Evolutionary conservation across 2,329 filamentous ascomycete genomes (phyloP).

Genomic region (Phaeosphaeriaceae sp.): DNA sequence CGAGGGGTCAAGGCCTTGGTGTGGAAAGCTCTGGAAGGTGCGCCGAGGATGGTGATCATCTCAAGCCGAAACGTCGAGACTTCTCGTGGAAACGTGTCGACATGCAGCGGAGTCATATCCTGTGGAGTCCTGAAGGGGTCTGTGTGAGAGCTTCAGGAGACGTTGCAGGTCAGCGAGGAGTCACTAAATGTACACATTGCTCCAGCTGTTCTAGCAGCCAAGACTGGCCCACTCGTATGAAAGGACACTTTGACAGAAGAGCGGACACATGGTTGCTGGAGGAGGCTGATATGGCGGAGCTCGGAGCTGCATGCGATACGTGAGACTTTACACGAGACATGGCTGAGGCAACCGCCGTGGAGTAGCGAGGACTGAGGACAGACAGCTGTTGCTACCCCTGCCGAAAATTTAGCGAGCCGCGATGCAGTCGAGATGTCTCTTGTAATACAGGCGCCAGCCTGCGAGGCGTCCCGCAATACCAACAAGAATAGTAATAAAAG

Average conservation of each 20-base stretch:
- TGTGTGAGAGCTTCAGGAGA: conserved; percentile 10
- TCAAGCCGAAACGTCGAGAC: neutral
- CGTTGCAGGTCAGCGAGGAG: conserved; percentile 11
- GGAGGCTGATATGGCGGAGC: conserved; percentile 16
- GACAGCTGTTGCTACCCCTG: neutral
- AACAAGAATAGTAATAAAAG: neutral
- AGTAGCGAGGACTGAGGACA: neutral
- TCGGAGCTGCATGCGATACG: conserved; percentile 16
- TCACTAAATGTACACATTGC: conserved; percentile 2
- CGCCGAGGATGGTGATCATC: neutral
- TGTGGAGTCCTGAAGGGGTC: neutral
- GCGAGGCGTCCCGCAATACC: neutral
- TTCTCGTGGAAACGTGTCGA: conserved; percentile 2
- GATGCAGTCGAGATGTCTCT: neutral
- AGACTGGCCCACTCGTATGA: conserved; percentile 1
- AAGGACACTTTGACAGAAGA: conserved; percentile 1
- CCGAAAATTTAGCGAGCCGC: conserved; percentile 1
- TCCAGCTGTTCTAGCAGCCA: conserved; percentile 2
- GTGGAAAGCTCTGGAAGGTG: neutral
- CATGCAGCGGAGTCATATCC: conserved; percentile 4
- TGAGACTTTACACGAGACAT: conserved; percentile 3
- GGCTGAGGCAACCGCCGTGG: neutral
- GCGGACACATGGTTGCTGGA: conserved; percentile 20
- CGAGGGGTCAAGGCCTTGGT: neutral
- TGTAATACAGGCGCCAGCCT: neutral